phyloP scores from a whole-genome alignment of 2,329 filamentous ascomycete genomes.

The Fonsecaea multimorphosa region DNA sequence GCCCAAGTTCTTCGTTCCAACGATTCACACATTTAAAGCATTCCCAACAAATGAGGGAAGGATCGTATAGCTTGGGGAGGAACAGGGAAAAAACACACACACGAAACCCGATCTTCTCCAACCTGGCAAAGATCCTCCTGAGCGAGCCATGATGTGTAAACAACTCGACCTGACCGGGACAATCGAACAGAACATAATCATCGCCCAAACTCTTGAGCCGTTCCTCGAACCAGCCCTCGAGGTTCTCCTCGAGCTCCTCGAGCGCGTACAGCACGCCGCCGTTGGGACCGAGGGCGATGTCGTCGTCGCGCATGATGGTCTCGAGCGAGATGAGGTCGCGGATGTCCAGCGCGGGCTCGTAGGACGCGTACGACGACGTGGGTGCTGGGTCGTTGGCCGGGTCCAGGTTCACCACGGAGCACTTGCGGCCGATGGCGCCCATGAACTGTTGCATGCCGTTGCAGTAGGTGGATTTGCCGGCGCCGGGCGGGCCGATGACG shows the following conservation, averaged over 20 bases:
- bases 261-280: constrained; percentile 91
- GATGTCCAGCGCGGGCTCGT: constrained; percentile 88
- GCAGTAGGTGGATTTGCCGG: constrained; percentile 97
- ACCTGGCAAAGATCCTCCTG: constrained; percentile 85
- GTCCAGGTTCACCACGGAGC: constrained; percentile 94
- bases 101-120: constrained; percentile 91
- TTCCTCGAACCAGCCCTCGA: constrained; percentile 85
- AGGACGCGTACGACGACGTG: constrained; percentile 55
- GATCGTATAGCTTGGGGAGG: background rate
- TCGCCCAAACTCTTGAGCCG: constrained; percentile 80
- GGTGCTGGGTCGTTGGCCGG: constrained; percentile 88
- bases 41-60: constrained; percentile 19
- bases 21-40: background rate
- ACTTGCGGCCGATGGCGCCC: constrained; percentile 91
- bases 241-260: constrained; percentile 92
- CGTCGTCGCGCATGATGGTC: constrained; percentile 91
- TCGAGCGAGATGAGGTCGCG: constrained; percentile 87
- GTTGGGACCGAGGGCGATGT: constrained; percentile 76
- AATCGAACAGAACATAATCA: constrained; percentile 94
- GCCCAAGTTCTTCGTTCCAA: background rate
- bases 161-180: constrained; percentile 93
- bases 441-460: constrained; percentile 99
- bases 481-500: constrained; percentile 89
- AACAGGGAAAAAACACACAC: constrained; percentile 60
- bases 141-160: constrained; percentile 95